These are phyloP conservation scores for Vaccinium macrocarpon DNA, from an alignment of 148 eudicot species.

Conservation along the genomic window DNA sequence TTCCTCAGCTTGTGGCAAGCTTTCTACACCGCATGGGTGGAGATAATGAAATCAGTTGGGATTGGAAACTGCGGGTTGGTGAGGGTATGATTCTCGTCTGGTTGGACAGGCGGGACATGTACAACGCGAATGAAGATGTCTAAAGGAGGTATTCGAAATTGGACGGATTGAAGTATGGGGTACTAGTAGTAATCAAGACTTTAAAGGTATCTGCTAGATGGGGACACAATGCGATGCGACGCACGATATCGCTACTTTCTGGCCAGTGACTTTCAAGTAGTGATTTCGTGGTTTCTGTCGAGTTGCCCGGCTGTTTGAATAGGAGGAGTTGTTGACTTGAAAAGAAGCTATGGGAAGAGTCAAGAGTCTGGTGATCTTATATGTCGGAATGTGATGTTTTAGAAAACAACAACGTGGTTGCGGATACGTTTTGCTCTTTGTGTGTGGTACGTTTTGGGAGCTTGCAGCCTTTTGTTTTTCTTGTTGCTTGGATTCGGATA, in stretches of 20 bases:
- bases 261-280: not conserved
- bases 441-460: not conserved
- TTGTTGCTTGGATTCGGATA: not conserved
- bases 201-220: conserved; percentile 5
- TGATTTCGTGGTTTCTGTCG: not conserved
- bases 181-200: not conserved
- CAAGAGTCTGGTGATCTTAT: not conserved
- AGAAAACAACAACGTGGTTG: not conserved
- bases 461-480: not conserved
- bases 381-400: conserved; percentile 8
- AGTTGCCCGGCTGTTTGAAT: not conserved
- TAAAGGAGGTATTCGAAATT: conserved; percentile 1
- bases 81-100: conserved; percentile 23
- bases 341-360: not conserved
- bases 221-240: not conserved
- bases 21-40: conserved; percentile 26
- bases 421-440: not conserved
- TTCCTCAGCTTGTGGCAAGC: conserved; percentile 29
- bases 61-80: conserved; percentile 20
- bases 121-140: conserved; percentile 9
- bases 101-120: conserved; percentile 22
- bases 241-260: not conserved
- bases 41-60: conserved; percentile 25
- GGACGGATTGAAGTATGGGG: not conserved
- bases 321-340: not conserved